Evolutionary conservation across 1,284 basidiomycete genomes (phyloP).

Genomic region (Flammula alnicola): DNA sequence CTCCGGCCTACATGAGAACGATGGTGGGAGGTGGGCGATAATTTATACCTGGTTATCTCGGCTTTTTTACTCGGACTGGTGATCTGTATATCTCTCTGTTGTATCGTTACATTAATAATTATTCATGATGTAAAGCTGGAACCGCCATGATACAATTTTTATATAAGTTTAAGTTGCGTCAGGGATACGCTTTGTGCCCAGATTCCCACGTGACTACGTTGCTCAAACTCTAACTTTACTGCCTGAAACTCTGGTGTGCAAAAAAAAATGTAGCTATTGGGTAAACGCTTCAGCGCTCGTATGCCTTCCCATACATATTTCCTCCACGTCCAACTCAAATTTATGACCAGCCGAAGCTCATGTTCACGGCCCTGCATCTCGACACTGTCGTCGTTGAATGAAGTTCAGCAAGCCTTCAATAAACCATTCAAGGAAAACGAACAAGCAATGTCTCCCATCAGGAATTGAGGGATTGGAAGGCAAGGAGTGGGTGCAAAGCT

Average conservation of each 20-base stretch:
- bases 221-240: constrained; percentile 25
- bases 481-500: too few species aligned
- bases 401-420: not conserved
- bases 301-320: not conserved
- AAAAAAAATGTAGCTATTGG: not conserved
- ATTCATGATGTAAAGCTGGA: too few species aligned
- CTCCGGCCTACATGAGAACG: constrained; percentile 58
- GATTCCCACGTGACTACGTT: constrained; percentile 23
- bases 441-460: too few species aligned
- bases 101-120: constrained; percentile 22
- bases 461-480: too few species aligned
- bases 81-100: constrained; percentile 20
- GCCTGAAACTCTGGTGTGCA: constrained; percentile 1
- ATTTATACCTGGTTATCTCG: constrained; percentile 27
- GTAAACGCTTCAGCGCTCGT: not conserved
- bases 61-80: constrained; percentile 17
- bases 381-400: not conserved
- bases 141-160: too few species aligned
- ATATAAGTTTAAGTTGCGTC: too few species aligned
- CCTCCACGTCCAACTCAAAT: constrained; percentile 3
- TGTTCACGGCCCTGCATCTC: not conserved
- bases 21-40: constrained; percentile 68
- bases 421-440: too few species aligned
- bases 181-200: too few species aligned
- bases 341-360: not conserved